These are phyloP conservation scores for Tulasnella sp. DNA, from an alignment of 768 basidiomycete genomes.

Conservation along the genomic window DNA sequence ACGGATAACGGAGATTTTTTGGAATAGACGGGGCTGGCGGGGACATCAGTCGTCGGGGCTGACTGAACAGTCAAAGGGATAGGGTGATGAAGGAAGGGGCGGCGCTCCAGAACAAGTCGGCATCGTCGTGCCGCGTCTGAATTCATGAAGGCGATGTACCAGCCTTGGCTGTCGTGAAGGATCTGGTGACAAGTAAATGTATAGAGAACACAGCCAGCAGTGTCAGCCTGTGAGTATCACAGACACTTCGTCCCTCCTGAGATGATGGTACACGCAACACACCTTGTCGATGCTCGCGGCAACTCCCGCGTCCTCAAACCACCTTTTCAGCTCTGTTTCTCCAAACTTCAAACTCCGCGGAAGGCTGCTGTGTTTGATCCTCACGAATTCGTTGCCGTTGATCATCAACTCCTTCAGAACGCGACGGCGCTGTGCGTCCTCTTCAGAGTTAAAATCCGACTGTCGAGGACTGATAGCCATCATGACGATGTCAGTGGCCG, in stretches of 20 bases:
- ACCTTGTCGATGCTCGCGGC: conserved; percentile 54
- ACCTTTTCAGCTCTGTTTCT: conserved; percentile 1
- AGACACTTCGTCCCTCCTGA: not conserved
- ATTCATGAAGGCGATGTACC: conserved; percentile 78
- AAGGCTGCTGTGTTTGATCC: conserved; percentile 50
- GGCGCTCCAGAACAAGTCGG: conserved; percentile 53
- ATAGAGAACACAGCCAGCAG: not conserved
- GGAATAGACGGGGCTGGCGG: conserved; percentile 35
- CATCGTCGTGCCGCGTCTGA: conserved; percentile 63
- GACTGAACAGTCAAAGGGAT: conserved; percentile 34
- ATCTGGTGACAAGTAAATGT: conserved; percentile 48
- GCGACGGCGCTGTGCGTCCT: not conserved
- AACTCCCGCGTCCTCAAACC: conserved; percentile 34
- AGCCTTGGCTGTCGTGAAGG: conserved; percentile 62
- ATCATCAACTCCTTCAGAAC: conserved; percentile 51
- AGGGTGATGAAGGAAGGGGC: conserved; percentile 33
- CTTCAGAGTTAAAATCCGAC: not conserved
- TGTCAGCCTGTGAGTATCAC: not conserved
- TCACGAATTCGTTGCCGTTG: conserved; percentile 66
- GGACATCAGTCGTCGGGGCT: conserved; percentile 43
- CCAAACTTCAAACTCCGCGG: conserved; percentile 37
- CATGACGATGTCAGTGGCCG: not conserved
- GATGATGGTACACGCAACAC: conserved; percentile 37
- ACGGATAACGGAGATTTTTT: not conserved
- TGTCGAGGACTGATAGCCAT: not conserved